A percentile compares a stretch with the other conserved stretches of the same genome.
phyloP scores from a whole-genome alignment of 2,329 filamentous ascomycete genomes.

The Geosmithia morbida region DNA sequence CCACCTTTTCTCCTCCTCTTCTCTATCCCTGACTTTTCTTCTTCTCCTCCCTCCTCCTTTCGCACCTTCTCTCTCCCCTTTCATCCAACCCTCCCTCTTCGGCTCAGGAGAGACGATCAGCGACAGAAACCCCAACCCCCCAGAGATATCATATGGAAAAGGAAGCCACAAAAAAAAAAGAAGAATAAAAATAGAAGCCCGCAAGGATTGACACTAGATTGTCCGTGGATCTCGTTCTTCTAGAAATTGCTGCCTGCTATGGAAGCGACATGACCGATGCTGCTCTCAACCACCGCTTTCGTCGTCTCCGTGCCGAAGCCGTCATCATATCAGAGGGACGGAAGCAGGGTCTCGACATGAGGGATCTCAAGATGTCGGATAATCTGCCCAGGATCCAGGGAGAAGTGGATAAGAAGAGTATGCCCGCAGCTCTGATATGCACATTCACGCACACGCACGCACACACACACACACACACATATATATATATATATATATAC shows the following conservation, averaged over 20 bases:
- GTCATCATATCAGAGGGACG: slow-evolving; percentile 21
- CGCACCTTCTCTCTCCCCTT: too few relatives aligned
- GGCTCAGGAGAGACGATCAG: too few relatives aligned
- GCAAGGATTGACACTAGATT: background rate
- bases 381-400: slow-evolving; percentile 22
- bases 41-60: too few relatives aligned
- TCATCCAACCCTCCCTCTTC: too few relatives aligned
- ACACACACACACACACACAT: too few relatives aligned
- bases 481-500: too few relatives aligned
- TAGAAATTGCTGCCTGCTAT: slow-evolving; percentile 32
- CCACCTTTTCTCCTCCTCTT: too few relatives aligned
- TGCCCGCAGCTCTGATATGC: slow-evolving; percentile 3
- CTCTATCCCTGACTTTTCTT: too few relatives aligned
- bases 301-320: slow-evolving; percentile 27
- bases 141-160: too few relatives aligned
- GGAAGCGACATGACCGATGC: slow-evolving; percentile 33
- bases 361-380: slow-evolving; percentile 21
- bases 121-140: too few relatives aligned
- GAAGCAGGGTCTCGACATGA: slow-evolving; percentile 22
- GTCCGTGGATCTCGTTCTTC: background rate
- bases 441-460: background rate
- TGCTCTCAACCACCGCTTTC: slow-evolving; percentile 36
- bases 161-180: too few relatives aligned
- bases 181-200: background rate
- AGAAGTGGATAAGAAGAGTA: slow-evolving; percentile 25